A percentile compares a stretch with the other conserved stretches of the same genome.
Conservation (phyloP, 495 filamentous ascomycete genomes). For the Xylaria longipes region DNA sequence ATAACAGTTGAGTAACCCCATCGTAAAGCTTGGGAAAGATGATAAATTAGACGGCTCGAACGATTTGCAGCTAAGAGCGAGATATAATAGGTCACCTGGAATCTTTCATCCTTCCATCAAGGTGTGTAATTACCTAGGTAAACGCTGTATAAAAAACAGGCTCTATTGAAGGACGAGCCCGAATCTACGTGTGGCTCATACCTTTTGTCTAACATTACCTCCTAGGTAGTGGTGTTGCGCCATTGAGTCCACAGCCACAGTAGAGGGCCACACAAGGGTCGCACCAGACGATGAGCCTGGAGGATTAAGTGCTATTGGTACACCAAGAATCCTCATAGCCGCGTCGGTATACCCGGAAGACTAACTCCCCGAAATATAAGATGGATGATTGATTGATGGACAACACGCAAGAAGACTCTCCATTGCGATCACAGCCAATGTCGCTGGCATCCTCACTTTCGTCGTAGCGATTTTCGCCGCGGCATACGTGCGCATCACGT, state of each 20-base stretch:
- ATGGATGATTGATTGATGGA: neutral
- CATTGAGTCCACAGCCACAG: neutral
- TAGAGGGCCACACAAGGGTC: too few species aligned
- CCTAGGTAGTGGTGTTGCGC: neutral
- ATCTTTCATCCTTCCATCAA: neutral
- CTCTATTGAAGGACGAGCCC: neutral
- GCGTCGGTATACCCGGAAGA: neutral
- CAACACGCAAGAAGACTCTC: neutral
- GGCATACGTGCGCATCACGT: slow-evolving; percentile 41
- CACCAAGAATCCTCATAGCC: neutral
- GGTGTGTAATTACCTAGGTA: neutral
- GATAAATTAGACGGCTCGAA: too few species aligned
- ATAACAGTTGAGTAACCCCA: neutral
- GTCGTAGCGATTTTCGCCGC: slow-evolving; percentile 43
- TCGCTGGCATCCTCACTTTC: slow-evolving; percentile 50
- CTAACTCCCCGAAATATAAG: neutral
- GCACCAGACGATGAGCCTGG: neutral
- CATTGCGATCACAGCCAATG: slow-evolving; percentile 36
- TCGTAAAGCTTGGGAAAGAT: neutral
- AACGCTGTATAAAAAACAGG: too few species aligned
- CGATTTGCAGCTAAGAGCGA: neutral
- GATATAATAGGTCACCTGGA: neutral
- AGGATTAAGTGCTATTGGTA: neutral
- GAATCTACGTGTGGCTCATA: neutral
- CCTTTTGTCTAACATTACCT: neutral